phyloP scores from a whole-genome alignment of 345 rosid genomes.

The Tarenaya hassleriana region DNA sequence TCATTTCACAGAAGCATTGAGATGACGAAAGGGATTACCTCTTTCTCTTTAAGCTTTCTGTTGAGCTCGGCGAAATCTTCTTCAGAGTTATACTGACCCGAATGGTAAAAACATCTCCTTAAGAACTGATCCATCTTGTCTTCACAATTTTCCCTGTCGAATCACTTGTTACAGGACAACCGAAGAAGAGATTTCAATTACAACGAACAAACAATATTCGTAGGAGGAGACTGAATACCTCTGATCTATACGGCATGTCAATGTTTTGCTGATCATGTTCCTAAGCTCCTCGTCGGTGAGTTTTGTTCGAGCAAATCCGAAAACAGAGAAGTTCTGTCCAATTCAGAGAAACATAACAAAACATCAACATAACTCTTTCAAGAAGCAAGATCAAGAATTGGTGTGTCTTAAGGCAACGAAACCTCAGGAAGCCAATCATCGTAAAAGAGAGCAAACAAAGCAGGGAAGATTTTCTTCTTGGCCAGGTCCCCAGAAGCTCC shows the following conservation, averaged over 20 bases:
- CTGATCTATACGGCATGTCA: slow-evolving; percentile 82
- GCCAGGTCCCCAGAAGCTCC: slow-evolving; percentile 98
- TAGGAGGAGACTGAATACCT: slow-evolving; percentile 35
- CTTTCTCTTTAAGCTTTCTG: slow-evolving; percentile 69
- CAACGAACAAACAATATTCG: not conserved
- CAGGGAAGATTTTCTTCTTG: slow-evolving; percentile 89
- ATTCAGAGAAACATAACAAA: not conserved
- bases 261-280: slow-evolving; percentile 57
- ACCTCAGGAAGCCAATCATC: slow-evolving; percentile 80
- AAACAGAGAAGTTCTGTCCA: slow-evolving; percentile 54
- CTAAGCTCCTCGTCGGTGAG: slow-evolving; percentile 77
- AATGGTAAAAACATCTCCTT: slow-evolving; percentile 73
- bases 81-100: slow-evolving; percentile 74
- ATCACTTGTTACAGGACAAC: not conserved
- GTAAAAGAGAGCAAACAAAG: slow-evolving; percentile 79
- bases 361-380: slow-evolving; percentile 1
- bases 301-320: slow-evolving; percentile 75
- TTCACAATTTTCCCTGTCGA: slow-evolving; percentile 68
- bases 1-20: no score
- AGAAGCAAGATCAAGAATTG: slow-evolving; percentile 1
- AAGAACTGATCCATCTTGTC: slow-evolving; percentile 81
- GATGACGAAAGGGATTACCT: slow-evolving; percentile 32
- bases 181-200: not conserved
- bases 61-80: slow-evolving; percentile 62
- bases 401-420: slow-evolving; percentile 2